Base-by-base conservation (phyloP, 1,284 basidiomycete genomes). In the Ganoderma boninense region DNA sequence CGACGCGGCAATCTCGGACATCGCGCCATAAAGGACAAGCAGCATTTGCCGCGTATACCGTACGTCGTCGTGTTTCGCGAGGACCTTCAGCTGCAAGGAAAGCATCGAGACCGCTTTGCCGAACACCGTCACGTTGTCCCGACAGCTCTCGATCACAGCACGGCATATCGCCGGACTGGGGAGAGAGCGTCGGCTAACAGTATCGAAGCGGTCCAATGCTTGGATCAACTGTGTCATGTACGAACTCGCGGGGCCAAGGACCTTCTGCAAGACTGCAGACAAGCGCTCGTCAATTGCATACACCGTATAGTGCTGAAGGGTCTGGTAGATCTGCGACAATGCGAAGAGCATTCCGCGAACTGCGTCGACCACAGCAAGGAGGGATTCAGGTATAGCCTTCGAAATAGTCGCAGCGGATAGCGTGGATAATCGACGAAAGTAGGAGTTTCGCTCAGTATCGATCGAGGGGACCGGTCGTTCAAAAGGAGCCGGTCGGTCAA, bases 311-410 rank as follows among this genome's bases (percentile, higher is more conserved):
- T 98, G 95, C 69, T 95, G 91, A 35, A 99, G 84, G 0, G 95
- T 92, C 71, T 96, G 91, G 79, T 98, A 95, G 40, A 99, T 90
- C 82, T 99, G 97, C 40, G 95, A 96, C 67, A 97, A 87, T 1
- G 96, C 94, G 79, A 98, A 99, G 26, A 99, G 87, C 60, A 99
- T 91, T 16, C 95, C 97, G 38, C 97, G 92, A 61, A 95, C 92
- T 6, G 94, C 93, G 78, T 99, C 97, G 64, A 97, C 87, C 43
- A 97, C 87, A 57, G 87, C 87, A 35, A 93, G 84, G 20, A 99
- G 84, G 11, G 93, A 85, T 10, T 87, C 83, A 0, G 97, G 95
- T 13, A 98, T 88, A 18, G 91, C 87, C 73, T 90, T 91, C 32
- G 90, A 87, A 43, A 92, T 88, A 0, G 87, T 86, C 20, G 91